Base-by-base conservation (phyloP, 2,329 filamentous ascomycete genomes). In the Cladosporium sp. region DNA sequence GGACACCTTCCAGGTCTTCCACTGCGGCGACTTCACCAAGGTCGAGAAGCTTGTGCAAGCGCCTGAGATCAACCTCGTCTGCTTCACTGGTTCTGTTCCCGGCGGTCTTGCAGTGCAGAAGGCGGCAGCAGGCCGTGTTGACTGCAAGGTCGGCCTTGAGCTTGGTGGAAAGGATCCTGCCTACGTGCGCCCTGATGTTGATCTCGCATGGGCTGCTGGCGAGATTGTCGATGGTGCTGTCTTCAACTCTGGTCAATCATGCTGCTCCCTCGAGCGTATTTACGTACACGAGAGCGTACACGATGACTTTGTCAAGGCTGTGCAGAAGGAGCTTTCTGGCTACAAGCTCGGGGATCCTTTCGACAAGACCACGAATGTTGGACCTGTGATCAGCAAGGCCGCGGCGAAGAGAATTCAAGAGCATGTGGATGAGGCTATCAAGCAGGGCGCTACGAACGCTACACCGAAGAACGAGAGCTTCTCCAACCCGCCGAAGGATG, bases 191-290 rank as follows among this genome's bases (percentile, higher is more conserved):
- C 80, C 79, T 6, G 93, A 97, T 69, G 91, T 96, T 1, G 92
- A 97, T 71, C 75, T 96, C 50, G 85, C 85, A 50, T 97, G 92
- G 93, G 92, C 88, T 0, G 93, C 93, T 0, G 92, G 89, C 66
- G 92, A 97, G 75, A 94, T 97, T 68, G 91, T 97, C 14, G 93
- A 97, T 67, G 93, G 93, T 19, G 88, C 92, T n/a, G 81, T 97
- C 59, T 97, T 97, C 82, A 97, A 97, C 78, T 96, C 92, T 54
- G 93, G 93, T n/a, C 93, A 97, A 79, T 96, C 91, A 72, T 97
- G 93, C 80, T 97, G 93, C 76, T 89, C 91, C 22, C 81, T 97
- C 56, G 93, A 97, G 77, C 83, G 93, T 36, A 85, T 97, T 19
- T 97, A 97, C 69, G 92, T 97, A 5, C 86, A 94, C 68, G 88